phyloP scores from a whole-genome alignment of 768 basidiomycete species.

The Collybia nuda region DNA sequence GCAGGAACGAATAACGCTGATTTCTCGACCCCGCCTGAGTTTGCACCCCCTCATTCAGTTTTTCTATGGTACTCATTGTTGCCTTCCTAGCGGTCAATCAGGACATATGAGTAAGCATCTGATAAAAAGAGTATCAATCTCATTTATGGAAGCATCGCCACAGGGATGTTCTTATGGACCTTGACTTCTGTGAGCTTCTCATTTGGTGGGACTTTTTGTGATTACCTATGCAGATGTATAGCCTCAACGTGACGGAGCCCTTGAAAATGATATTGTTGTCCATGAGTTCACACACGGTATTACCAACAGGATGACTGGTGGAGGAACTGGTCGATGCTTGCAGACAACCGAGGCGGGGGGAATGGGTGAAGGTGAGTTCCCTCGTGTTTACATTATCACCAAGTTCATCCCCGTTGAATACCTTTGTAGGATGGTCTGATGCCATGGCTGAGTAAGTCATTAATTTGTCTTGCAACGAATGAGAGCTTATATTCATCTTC shows the following conservation, averaged over 20 bases:
- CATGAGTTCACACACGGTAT: too few species aligned
- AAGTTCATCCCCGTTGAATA: too few species aligned
- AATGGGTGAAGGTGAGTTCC: slow-evolving; percentile 59
- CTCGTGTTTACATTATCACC: too few species aligned
- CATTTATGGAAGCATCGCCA: background rate
- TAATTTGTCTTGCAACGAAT: background rate
- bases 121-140: background rate
- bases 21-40: slow-evolving; percentile 45
- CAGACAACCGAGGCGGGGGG: slow-evolving; percentile 57
- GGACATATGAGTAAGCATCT: slow-evolving; percentile 21
- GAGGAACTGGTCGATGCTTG: slow-evolving; percentile 52
- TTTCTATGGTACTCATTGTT: too few species aligned
- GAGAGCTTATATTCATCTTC: background rate
- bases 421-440: too few species aligned
- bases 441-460: slow-evolving; percentile 24
- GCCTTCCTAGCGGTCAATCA: slow-evolving; percentile 30
- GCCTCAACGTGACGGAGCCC: slow-evolving; percentile 39
- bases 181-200: slow-evolving; percentile 3
- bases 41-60: slow-evolving; percentile 10
- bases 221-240: slow-evolving; percentile 46
- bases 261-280: too few species aligned
- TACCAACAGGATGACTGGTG: slow-evolving; percentile 44
- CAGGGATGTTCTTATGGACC: slow-evolving; percentile 11
- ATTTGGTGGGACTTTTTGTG: too few species aligned
- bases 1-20: slow-evolving; percentile 44